Conservation (phyloP, 78 protist species). For the Polysphondylium violaceum region DNA sequence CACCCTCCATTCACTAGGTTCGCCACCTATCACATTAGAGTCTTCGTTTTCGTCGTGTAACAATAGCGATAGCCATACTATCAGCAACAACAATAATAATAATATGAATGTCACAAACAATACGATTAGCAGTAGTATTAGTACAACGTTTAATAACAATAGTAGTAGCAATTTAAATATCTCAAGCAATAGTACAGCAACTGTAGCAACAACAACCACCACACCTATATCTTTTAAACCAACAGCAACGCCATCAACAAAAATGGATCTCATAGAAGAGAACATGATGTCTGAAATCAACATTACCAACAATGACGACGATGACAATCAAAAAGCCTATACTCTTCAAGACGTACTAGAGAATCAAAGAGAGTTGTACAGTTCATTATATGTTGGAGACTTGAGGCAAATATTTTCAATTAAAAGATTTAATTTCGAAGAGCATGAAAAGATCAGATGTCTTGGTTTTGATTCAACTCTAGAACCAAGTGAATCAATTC, state of each 20-base stretch:
- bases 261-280: neutral
- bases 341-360: too few relatives aligned
- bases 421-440: constrained; percentile 14
- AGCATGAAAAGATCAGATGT: constrained; percentile 43
- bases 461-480: constrained; percentile 54
- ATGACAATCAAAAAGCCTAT: too few relatives aligned
- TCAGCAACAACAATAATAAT: too few relatives aligned
- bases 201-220: neutral
- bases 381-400: constrained; percentile 64
- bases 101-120: too few relatives aligned
- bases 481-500: constrained; percentile 14
- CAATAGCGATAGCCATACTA: too few relatives aligned
- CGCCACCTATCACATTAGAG: too few relatives aligned
- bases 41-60: too few relatives aligned
- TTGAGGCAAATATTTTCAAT: neutral
- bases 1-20: too few relatives aligned
- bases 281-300: neutral
- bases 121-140: too few relatives aligned
- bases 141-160: too few relatives aligned
- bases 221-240: neutral
- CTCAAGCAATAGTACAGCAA: too few relatives aligned
- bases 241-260: neutral
- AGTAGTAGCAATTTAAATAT: too few relatives aligned
- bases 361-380: constrained; percentile 32
- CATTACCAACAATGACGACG: neutral